phyloP scores from a whole-genome alignment of 148 eudicot genomes.

The Linanthus parryae region DNA sequence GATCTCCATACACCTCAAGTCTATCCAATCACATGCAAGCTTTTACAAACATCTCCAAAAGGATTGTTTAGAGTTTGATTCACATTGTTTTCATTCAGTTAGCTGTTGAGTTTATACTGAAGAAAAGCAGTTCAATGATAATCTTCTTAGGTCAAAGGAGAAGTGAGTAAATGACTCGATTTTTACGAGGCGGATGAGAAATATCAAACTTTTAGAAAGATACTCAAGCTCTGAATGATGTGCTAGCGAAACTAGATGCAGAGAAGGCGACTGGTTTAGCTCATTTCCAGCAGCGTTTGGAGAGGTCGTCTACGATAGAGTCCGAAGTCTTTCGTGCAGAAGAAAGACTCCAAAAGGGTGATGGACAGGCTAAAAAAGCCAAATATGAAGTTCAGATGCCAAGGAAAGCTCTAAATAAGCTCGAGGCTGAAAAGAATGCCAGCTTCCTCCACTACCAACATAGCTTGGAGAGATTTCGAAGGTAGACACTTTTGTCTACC shows the following conservation, averaged over 20 bases:
- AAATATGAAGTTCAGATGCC: constrained; percentile 59
- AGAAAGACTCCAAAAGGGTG: constrained; percentile 49
- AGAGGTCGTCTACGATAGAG: constrained; percentile 61
- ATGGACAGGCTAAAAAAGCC: constrained; percentile 64
- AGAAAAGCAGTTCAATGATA: too few species aligned
- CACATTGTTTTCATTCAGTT: too few species aligned
- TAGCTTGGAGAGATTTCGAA: constrained; percentile 54
- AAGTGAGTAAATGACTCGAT: constrained; percentile 70
- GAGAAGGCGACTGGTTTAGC: constrained; percentile 70
- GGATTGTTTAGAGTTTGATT: too few species aligned
- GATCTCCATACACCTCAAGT: too few species aligned
- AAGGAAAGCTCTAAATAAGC: constrained; percentile 44
- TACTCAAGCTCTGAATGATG: constrained; percentile 56
- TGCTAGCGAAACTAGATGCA: constrained; percentile 69
- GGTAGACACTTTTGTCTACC: too few species aligned
- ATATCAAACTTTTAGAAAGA: constrained; percentile 57
- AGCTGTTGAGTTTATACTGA: too few species aligned
- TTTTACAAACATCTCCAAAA: too few species aligned
- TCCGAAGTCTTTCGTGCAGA: constrained; percentile 48
- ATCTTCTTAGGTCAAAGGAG: constrained; percentile 25
- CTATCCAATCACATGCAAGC: too few species aligned
- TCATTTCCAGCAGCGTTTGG: constrained; percentile 61
- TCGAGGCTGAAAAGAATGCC: constrained; percentile 77
- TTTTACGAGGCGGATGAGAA: constrained; percentile 49
- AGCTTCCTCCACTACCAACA: constrained; percentile 58